A percentile compares a stretch with the other conserved stretches of the same genome.
Evolutionary conservation across 768 basidiomycete species (phyloP).

Genomic region (Lactarius sp.): DNA sequence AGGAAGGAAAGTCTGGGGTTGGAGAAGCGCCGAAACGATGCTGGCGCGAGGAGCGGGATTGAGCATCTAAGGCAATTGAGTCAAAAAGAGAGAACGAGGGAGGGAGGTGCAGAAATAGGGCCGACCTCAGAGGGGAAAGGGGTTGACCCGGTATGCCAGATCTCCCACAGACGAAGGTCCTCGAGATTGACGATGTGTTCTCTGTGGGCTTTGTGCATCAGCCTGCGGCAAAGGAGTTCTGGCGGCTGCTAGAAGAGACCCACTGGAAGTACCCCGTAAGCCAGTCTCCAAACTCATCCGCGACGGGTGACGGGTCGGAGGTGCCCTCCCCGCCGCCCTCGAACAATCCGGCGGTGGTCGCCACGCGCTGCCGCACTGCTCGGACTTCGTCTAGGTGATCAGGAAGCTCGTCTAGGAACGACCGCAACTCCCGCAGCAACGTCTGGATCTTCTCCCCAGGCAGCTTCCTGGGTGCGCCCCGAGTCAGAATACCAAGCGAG

Average conservation of each 20-base stretch:
- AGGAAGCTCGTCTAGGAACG: constrained; percentile 35
- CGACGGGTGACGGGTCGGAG: constrained; percentile 16
- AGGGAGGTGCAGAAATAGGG: background rate
- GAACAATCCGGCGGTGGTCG: background rate
- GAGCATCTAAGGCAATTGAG: constrained; percentile 42
- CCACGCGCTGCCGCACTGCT: constrained; percentile 1
- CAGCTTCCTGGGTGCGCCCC: constrained; percentile 39
- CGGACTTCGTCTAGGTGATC: constrained; percentile 1
- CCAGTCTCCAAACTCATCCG: constrained; percentile 43
- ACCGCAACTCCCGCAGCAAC: constrained; percentile 40
- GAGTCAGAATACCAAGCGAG: background rate
- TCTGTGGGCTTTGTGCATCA: constrained; percentile 31
- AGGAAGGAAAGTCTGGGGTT: constrained; percentile 48
- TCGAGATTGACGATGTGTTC: constrained; percentile 44
- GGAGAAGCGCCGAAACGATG: constrained; percentile 54
- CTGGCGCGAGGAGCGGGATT: constrained; percentile 67
- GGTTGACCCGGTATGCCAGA: constrained; percentile 66
- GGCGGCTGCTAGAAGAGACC: constrained; percentile 7
- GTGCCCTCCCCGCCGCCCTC: background rate
- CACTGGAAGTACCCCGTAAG: constrained; percentile 31
- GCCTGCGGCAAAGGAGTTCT: background rate
- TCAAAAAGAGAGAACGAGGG: background rate
- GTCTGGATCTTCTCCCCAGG: constrained; percentile 31
- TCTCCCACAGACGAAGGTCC: constrained; percentile 52
- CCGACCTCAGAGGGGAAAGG: constrained; percentile 66